Percentiles rank a stretch among this genome's conserved stretches.
phyloP scores from a whole-genome alignment of 768 basidiomycete genomes.

The Boletus insuetus region DNA sequence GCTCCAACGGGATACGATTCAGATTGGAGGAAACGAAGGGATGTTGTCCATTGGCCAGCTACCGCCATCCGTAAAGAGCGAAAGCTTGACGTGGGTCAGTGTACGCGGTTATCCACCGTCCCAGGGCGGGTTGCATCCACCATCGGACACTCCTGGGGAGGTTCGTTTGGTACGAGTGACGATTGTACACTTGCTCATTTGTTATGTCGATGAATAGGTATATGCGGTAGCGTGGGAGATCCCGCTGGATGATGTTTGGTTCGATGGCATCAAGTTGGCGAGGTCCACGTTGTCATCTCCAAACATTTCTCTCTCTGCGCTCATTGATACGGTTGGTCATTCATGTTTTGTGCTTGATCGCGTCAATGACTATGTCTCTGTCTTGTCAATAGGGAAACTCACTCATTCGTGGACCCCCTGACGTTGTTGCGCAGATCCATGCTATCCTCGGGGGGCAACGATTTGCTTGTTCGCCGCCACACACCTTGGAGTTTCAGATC shows the following conservation, averaged over 20 bases:
- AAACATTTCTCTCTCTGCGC: constrained; percentile 54
- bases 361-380: not conserved
- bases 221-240: constrained; percentile 75
- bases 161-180: constrained; percentile 33
- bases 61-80: constrained; percentile 46
- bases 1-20: constrained; percentile 65
- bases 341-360: not conserved
- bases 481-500: constrained; percentile 65
- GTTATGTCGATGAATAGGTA: constrained; percentile 30
- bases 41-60: constrained; percentile 65
- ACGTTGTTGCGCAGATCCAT: constrained; percentile 53
- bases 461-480: constrained; percentile 59
- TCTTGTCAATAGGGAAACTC: constrained; percentile 59
- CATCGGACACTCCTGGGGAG: constrained; percentile 58
- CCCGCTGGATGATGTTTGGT: constrained; percentile 64
- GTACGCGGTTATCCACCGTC: constrained; percentile 51
- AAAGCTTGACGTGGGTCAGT: constrained; percentile 62
- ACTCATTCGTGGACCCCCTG: constrained; percentile 69
- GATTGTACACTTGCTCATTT: constrained; percentile 1
- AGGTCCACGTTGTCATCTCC: constrained; percentile 49
- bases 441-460: constrained; percentile 40
- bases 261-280: constrained; percentile 62
- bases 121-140: constrained; percentile 55
- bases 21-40: constrained; percentile 68
- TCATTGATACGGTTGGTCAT: constrained; percentile 63